Evolutionary conservation across 768 basidiomycete genomes (phyloP).

Genomic region (Naganishia kalamii): DNA sequence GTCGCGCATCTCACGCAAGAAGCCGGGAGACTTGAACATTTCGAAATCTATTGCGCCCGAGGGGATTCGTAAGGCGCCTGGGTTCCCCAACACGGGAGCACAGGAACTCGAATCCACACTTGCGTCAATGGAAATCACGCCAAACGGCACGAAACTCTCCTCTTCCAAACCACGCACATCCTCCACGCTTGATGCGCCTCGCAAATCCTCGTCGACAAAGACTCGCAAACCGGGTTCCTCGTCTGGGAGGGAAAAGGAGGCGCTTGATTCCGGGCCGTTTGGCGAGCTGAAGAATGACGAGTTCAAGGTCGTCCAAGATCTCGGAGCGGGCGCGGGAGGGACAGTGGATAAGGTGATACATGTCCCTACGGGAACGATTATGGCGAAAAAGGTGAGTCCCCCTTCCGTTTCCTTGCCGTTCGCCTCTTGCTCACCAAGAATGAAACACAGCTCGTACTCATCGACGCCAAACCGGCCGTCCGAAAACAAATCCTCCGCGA

Average conservation of each 20-base stretch:
- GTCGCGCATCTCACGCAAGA: conserved; percentile 40
- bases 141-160: background rate
- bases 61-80: conserved; percentile 26
- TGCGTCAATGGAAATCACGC: background rate
- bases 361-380: conserved; percentile 76
- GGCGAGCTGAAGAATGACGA: conserved; percentile 73
- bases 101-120: background rate
- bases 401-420: background rate
- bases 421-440: background rate
- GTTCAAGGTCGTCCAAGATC: conserved; percentile 77
- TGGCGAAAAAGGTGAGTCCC: conserved; percentile 87
- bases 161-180: background rate
- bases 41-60: conserved; percentile 34
- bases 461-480: conserved; percentile 69
- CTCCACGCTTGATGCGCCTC: background rate
- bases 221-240: background rate
- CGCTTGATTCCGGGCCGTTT: conserved; percentile 6
- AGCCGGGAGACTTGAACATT: conserved; percentile 44
- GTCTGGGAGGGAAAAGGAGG: background rate
- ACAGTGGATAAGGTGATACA: conserved; percentile 96
- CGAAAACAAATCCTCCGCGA: conserved; percentile 96
- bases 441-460: conserved; percentile 40
- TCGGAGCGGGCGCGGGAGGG: conserved; percentile 94
- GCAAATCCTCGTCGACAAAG: conserved; percentile 20
- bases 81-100: background rate